Conservation (phyloP, 1,139 yeast genomes). For the Hanseniaspora gamundiae region DNA sequence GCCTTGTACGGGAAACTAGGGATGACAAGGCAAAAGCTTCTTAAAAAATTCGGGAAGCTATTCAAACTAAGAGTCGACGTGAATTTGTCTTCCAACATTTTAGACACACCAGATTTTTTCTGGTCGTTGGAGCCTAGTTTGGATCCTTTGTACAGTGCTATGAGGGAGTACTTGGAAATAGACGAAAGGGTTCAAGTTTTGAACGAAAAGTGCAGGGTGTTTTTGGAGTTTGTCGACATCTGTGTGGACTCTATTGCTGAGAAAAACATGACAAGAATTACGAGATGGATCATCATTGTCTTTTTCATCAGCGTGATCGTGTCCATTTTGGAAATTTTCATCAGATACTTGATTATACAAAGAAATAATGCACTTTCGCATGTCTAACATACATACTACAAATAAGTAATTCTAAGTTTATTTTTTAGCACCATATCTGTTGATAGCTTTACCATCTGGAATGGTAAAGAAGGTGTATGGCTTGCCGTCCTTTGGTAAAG, state of each 20-base stretch:
- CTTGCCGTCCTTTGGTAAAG: conserved; percentile 39
- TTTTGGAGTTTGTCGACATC: conserved; percentile 83
- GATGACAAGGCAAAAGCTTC: conserved; percentile 59
- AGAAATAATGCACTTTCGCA: conserved; percentile 9
- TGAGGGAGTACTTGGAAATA: conserved; percentile 84
- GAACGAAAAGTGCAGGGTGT: conserved; percentile 88
- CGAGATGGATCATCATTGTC: conserved; percentile 80
- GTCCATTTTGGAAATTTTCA: conserved; percentile 44
- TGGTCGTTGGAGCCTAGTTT: conserved; percentile 96
- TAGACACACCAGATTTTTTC: conserved; percentile 91
- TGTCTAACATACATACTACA: neutral
- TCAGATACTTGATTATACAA: conserved; percentile 40
- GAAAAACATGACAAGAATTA: conserved; percentile 77
- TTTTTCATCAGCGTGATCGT: conserved; percentile 71
- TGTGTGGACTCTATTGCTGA: conserved; percentile 92
- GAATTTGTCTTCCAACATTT: conserved; percentile 74
- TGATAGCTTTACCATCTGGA: conserved; percentile 90
- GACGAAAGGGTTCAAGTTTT: conserved; percentile 89
- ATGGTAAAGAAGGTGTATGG: conserved; percentile 80
- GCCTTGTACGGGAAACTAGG: conserved; percentile 87
- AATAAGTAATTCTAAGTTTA: conserved; percentile 9
- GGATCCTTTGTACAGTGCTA: conserved; percentile 82
- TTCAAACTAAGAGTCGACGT: conserved; percentile 90
- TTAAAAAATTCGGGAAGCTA: conserved; percentile 79
- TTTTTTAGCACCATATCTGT: conserved; percentile 68